Conservation (phyloP, 23 red algal species). For the Chondrus crispus region DNA sequence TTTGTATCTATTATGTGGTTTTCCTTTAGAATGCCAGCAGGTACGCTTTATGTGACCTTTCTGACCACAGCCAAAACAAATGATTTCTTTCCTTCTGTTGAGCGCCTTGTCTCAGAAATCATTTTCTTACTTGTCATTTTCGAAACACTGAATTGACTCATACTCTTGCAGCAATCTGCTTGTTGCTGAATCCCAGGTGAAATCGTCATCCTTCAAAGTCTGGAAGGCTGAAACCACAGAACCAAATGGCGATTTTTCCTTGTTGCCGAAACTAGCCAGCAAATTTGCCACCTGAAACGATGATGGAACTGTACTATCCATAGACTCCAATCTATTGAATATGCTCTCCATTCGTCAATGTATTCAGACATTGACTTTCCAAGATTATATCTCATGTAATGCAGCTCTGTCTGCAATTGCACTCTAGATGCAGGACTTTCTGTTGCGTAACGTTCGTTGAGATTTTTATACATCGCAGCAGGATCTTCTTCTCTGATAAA, state of each 20-base stretch:
- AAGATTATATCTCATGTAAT: neutral
- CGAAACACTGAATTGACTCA: neutral
- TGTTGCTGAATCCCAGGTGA: neutral
- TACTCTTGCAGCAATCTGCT: neutral
- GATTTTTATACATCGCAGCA: neutral
- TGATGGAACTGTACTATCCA: neutral
- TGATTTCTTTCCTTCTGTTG: neutral
- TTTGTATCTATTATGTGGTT: too few relatives aligned
- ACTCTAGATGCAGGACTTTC: neutral
- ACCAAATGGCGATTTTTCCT: neutral
- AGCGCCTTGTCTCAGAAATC: neutral
- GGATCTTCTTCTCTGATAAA: neutral
- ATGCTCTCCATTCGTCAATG: neutral
- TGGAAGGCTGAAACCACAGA: neutral
- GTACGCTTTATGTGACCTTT: neutral
- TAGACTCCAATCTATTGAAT: neutral
- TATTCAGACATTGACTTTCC: neutral
- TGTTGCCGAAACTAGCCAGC: neutral
- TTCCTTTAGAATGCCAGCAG: too few relatives aligned
- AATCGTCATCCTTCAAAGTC: neutral
- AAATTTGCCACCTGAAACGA: neutral
- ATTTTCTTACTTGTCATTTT: too few relatives aligned
- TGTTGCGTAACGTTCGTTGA: neutral
- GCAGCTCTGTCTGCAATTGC: neutral
- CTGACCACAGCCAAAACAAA: neutral